These are phyloP conservation scores for Calendula officinalis DNA, from an alignment of 129 eudicot genomes.

Conservation along the genomic window DNA sequence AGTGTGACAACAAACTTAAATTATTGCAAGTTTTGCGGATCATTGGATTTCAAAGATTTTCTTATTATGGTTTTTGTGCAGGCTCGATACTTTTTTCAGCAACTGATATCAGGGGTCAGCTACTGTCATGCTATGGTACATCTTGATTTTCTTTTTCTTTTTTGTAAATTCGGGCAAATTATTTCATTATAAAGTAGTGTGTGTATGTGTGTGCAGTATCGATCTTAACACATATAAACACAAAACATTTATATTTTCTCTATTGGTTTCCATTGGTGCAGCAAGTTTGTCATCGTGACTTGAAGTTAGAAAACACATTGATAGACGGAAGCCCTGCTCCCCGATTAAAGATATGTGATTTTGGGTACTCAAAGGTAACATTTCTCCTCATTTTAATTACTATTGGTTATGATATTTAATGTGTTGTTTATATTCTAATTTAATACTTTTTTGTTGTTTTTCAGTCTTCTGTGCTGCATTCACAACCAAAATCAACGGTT, in stretches of 20 bases:
- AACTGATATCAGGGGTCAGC: slow-evolving; percentile 19
- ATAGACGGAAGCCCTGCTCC: slow-evolving; percentile 80
- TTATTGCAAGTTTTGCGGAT: too few species aligned
- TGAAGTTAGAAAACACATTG: slow-evolving; percentile 73
- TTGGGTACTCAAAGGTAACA: slow-evolving; percentile 76
- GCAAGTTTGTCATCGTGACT: slow-evolving; percentile 86
- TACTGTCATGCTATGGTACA: slow-evolving; percentile 65
- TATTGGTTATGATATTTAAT: not conserved
- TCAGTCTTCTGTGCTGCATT: slow-evolving; percentile 89
- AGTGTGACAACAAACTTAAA: too few species aligned
- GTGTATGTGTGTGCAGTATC: not conserved
- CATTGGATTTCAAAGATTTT: not conserved
- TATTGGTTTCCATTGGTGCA: slow-evolving; percentile 32
- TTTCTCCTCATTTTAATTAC: not conserved
- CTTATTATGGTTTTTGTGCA: slow-evolving; percentile 22
- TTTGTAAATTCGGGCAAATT: not conserved
- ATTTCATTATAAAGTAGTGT: not conserved
- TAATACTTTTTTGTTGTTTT: too few species aligned
- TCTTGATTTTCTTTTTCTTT: not conserved
- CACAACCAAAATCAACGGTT: slow-evolving; percentile 95
- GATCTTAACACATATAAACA: slow-evolving; percentile 5
- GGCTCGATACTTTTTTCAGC: slow-evolving; percentile 57
- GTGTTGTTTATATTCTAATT: not conserved
- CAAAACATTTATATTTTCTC: slow-evolving; percentile 1
- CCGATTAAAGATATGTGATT: slow-evolving; percentile 69